Conservation (phyloP, 2,329 filamentous ascomycete species). For the Fusarium penzigii region DNA sequence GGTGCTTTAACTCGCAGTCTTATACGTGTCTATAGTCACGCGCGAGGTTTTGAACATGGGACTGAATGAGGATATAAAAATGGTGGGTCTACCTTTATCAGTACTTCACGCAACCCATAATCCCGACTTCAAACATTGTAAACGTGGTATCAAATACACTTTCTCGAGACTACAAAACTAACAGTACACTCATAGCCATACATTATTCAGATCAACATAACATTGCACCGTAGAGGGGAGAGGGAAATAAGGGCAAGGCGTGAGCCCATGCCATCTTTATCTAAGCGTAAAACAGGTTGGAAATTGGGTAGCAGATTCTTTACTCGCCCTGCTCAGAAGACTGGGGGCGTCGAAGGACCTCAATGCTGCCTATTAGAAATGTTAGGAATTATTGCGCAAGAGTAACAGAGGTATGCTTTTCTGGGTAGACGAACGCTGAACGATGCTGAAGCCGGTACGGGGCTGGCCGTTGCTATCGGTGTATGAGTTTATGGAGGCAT, state of each 20-base stretch:
- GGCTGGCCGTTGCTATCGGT: constrained; percentile 71
- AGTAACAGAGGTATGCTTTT: not conserved
- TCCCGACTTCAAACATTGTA: constrained; percentile 19
- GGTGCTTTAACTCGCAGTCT: too few relatives aligned
- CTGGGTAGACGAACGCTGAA: constrained; percentile 70
- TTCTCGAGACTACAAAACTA: constrained; percentile 15
- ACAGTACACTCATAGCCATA: constrained; percentile 23
- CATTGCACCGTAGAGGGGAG: constrained; percentile 21
- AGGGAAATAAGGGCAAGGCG: constrained; percentile 8
- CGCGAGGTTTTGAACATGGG: not conserved
- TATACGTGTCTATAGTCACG: too few relatives aligned
- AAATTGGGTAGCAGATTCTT: not conserved
- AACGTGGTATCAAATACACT: constrained; percentile 28
- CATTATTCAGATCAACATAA: constrained; percentile 24
- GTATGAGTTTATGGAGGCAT: constrained; percentile 68
- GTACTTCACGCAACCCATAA: not conserved
- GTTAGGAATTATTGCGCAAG: constrained; percentile 13
- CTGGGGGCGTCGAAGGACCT: constrained; percentile 47
- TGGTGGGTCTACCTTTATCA: not conserved
- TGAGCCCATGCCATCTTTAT: not conserved
- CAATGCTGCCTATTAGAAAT: constrained; percentile 41
- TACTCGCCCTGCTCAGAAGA: constrained; percentile 25
- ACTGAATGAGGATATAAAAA: not conserved
- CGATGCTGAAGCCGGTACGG: constrained; percentile 64
- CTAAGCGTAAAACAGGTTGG: constrained; percentile 1